Base-by-base conservation (phyloP, 805 yeast genomes). In the Saccharomycopsis babjevae region DNA sequence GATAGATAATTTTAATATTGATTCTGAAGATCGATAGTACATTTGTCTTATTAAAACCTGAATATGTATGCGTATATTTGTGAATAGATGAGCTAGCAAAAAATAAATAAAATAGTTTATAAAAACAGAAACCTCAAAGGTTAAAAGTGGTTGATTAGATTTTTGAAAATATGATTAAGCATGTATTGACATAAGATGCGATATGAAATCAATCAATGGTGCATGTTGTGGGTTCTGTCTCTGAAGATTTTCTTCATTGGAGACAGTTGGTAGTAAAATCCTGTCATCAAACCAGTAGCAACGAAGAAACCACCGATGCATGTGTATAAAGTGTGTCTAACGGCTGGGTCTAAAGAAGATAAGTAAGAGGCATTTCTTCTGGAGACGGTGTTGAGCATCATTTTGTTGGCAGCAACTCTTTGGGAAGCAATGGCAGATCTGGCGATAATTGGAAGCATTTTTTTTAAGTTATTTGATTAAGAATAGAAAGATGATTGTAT, bases 281-380 rank as follows among this genome's bases (percentile, higher is more conserved):
- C 40, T 28, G 62, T 34, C 66, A 63, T 63, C 15, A 59, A 63
- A 13, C 43, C 62, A 38, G 64, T 62, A 56, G 58, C 54, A 38
- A 50, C 59, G 46, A 40, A 32, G 22, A 57, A 54, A 36, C 64
- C 63, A 52, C 65, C 66, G 38, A 60, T 46, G 22, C 60, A 50
- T 6, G 54, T 36, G 38, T 34, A 50, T 30, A 64, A 79, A 56
- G 75, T 97, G 62, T 74, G 89, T 7, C 70, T 93, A 4, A 73
- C 84, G 2, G 73, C 87, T 56, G 88, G 85, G 64, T 92, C 68
- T 71, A 72, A 28, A 79, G 93, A 0, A 93, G 96, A 0, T 97
- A 92, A 69, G 77, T 88, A 0, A 0, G 83, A 89, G 0, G 66
- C 73, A 34, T 67, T 75, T 57, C 71, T 92, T n/a, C 68, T 88